Evolutionary conservation across 192 early-diverging fungal species (phyloP).

Genomic region (Pilobolus umbonatus): DNA sequence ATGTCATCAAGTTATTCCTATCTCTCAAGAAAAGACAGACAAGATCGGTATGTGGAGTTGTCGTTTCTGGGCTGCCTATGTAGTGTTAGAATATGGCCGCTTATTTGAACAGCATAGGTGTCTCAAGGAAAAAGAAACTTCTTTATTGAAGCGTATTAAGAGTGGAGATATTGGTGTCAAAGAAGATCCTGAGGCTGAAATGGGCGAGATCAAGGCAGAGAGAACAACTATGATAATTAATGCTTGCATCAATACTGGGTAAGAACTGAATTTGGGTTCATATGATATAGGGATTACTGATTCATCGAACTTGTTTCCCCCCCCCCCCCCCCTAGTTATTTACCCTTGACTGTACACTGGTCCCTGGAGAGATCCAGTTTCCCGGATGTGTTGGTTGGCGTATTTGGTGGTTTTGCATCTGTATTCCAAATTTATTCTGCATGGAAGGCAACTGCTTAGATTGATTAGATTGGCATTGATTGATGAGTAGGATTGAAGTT

Average conservation of each 20-base stretch:
- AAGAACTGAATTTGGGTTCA: slow-evolving; percentile 21
- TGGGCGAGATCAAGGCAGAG: slow-evolving; percentile 52
- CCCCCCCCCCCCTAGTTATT: slow-evolving; percentile 24
- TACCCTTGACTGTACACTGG: slow-evolving; percentile 70
- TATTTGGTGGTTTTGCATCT: slow-evolving; percentile 92
- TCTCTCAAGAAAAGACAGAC: slow-evolving; percentile 69
- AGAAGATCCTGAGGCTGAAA: slow-evolving; percentile 59
- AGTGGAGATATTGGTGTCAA: slow-evolving; percentile 40
- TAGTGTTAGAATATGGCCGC: slow-evolving; percentile 82
- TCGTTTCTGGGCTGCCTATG: slow-evolving; percentile 94
- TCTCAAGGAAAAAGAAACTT: slow-evolving; percentile 43
- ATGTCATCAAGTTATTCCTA: slow-evolving; percentile 74
- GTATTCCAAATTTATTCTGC: slow-evolving; percentile 74
- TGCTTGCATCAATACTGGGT: slow-evolving; percentile 85
- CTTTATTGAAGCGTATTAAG: slow-evolving; percentile 51
- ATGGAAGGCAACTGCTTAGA: slow-evolving; percentile 70
- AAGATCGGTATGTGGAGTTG: slow-evolving; percentile 89
- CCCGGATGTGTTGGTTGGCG: slow-evolving; percentile 88
- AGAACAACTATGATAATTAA: slow-evolving; percentile 63
- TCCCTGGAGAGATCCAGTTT: slow-evolving; percentile 78
- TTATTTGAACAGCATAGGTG: slow-evolving; percentile 64
- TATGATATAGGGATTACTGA: not conserved
- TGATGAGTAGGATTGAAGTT: too few species aligned
- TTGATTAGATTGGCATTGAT: too few species aligned
- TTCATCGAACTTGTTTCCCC: slow-evolving; percentile 15